Conservation (phyloP, 345 rosid genomes). For the Dimocarpus longan region DNA sequence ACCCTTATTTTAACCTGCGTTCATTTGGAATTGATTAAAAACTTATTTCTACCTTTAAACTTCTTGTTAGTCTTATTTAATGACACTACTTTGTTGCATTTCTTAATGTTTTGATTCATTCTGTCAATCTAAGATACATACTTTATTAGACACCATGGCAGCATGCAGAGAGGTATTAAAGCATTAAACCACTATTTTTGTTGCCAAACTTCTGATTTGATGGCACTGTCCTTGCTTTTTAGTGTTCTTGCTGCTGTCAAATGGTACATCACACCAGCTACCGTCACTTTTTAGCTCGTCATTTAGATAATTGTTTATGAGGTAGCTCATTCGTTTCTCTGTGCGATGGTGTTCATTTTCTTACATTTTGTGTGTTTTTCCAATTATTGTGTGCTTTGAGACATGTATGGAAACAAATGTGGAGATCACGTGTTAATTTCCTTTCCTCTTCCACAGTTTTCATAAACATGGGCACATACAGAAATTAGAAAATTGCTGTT, state of each 20-base stretch:
- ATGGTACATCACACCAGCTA: not conserved
- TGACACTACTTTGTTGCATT: not conserved
- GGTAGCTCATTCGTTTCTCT: not conserved
- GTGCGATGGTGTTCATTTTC: not conserved
- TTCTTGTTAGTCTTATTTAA: not conserved
- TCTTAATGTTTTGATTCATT: not conserved
- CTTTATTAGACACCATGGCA: not conserved
- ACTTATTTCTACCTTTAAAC: not conserved
- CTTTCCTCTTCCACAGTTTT: not conserved
- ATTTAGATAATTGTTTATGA: not conserved
- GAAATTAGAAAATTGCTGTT: not conserved
- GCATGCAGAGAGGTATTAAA: not conserved
- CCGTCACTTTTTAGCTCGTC: not conserved
- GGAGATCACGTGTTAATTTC: not conserved
- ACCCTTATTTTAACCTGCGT: not conserved
- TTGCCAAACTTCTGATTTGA: not conserved
- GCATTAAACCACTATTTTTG: not conserved
- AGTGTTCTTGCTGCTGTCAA: not conserved
- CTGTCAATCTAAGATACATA: not conserved
- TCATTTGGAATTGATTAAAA: conserved; percentile 3
- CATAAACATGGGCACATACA: not conserved
- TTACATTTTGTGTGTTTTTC: not conserved
- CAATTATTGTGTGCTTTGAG: not conserved
- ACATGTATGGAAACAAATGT: not conserved
- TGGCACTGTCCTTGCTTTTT: not conserved